Percentiles rank a stretch among this genome's conserved stretches.
Evolutionary conservation across 768 basidiomycete species (phyloP).

Genomic region (Mycena filopes): DNA sequence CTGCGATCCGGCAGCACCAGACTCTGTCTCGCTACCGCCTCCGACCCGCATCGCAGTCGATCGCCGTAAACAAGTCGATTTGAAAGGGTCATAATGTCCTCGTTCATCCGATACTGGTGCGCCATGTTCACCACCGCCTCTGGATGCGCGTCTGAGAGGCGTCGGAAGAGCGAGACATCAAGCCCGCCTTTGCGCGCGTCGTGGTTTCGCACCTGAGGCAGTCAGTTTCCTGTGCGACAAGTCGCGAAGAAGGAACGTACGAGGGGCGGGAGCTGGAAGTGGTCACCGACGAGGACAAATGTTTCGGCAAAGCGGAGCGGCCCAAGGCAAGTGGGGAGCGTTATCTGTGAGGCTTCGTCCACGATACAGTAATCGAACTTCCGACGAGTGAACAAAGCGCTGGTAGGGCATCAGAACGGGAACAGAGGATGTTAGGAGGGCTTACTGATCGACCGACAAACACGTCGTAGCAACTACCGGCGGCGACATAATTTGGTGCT

Average conservation of each 20-base stretch:
- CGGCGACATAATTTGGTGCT: constrained; percentile 85
- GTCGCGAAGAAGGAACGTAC: constrained; percentile 53
- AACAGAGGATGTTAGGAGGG: constrained; percentile 26
- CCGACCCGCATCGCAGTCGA: constrained; percentile 82
- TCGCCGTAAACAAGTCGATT: constrained; percentile 88
- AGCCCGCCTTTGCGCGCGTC: constrained; percentile 87
- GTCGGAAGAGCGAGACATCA: constrained; percentile 90
- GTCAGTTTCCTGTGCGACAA: neutral
- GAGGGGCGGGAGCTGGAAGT: constrained; percentile 95
- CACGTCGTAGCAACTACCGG: constrained; percentile 97
- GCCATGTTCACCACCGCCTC: constrained; percentile 86
- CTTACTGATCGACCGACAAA: constrained; percentile 93
- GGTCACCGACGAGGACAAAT: constrained; percentile 96
- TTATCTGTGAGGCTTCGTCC: constrained; percentile 98
- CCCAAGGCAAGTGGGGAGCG: constrained; percentile 93
- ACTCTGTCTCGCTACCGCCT: constrained; percentile 68
- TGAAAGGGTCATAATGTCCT: constrained; percentile 92
- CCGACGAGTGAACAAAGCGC: constrained; percentile 85
- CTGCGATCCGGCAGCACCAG: constrained; percentile 63
- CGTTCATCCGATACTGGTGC: constrained; percentile 96
- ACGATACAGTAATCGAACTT: constrained; percentile 97
- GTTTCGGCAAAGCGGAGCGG: constrained; percentile 90
- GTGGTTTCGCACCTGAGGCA: constrained; percentile 78
- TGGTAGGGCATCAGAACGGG: constrained; percentile 40
- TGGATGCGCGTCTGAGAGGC: constrained; percentile 88